Evolutionary conservation across 2,329 filamentous ascomycete genomes (phyloP), one percentile per base, ranked within the genome.

Genomic region (Aspergillus bombycis): DNA sequence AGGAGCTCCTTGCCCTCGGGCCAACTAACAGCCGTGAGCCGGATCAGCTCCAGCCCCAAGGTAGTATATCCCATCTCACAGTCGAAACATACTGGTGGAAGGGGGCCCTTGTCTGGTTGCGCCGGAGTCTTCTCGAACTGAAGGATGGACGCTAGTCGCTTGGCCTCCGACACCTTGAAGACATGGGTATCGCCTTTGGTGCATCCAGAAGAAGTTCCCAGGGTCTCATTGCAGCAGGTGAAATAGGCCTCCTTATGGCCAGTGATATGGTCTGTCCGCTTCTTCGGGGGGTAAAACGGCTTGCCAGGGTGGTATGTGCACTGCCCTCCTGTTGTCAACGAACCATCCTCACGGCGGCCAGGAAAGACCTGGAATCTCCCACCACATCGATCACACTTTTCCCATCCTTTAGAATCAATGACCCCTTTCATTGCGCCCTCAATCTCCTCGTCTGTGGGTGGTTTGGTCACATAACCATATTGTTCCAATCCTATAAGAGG

Each of bases 31-130:
- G 92, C 94, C 0, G 95, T 98, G 3, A 99, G 79, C 10, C 95
- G 92, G 62, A 98, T 89, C 21, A 99, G 85, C 76, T 99, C 95
- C 67, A 98, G 81, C 0, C 96, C 95, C 57, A 90, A 79, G 0
- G 92, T 91, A 0, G 96, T 99, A 74, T 96, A 98, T 5, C 92
- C 92, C 95, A 99, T 99, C 75, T 99, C 95, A 72, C 95, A 98
- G 76, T 99, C 95, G 71, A 99, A 94, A 67, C 89, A 91, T 12
- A 98, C 88, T 41, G 86, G 86, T 1, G 66, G 70, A 34, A 70
- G 70, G 26, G 62, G 65, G 45, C 67, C 70, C 65, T 76, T 72
- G 14, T 68, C 66, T 50, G 70, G 67, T 32, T 81, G 78, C 32
- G 57, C 45, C 0, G 94, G 94, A 0, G 95, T 98, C 65, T 87